Evolutionary conservation across 1,284 basidiomycete genomes (phyloP).

Genomic region (Trichosporon ovoides): DNA sequence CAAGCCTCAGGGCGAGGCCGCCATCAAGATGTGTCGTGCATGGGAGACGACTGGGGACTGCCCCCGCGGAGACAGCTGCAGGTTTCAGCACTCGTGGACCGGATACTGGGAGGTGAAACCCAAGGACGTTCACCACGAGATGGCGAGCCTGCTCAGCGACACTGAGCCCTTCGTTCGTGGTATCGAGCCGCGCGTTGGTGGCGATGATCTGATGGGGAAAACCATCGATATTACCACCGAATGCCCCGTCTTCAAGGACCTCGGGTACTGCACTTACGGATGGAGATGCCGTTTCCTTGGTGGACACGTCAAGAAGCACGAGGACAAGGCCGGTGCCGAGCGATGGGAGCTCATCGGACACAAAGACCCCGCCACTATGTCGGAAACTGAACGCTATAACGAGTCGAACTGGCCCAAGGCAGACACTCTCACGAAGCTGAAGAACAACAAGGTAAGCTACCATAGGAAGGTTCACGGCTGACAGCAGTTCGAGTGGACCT

Average conservation of each 20-base stretch:
- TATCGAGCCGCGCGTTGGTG: constrained; percentile 17
- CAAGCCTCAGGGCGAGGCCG: constrained; percentile 54
- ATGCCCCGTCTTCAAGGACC: constrained; percentile 69
- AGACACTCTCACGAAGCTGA: constrained; percentile 58
- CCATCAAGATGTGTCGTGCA: constrained; percentile 34
- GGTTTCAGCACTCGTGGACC: constrained; percentile 71
- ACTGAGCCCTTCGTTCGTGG: constrained; percentile 47
- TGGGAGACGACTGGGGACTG: constrained; percentile 39
- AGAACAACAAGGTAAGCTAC: constrained; percentile 60
- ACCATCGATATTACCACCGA: constrained; percentile 32
- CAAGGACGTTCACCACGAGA: constrained; percentile 62
- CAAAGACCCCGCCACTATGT: background rate
- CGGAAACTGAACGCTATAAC: constrained; percentile 46
- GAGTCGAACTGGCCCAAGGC: constrained; percentile 70
- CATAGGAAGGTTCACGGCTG: background rate
- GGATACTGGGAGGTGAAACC: constrained; percentile 73
- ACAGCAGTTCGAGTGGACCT: constrained; percentile 57
- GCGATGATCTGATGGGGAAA: constrained; percentile 29
- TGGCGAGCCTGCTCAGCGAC: constrained; percentile 49
- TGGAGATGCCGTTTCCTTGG: constrained; percentile 88
- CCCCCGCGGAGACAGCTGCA: constrained; percentile 52
- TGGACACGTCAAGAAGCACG: constrained; percentile 56
- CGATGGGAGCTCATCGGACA: constrained; percentile 47
- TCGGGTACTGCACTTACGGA: constrained; percentile 77
- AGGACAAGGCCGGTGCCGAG: constrained; percentile 19